Percentiles rank a stretch among this genome's conserved stretches.
phyloP scores from a whole-genome alignment of 129 eudicot genomes.

The Artemisia argyi region DNA sequence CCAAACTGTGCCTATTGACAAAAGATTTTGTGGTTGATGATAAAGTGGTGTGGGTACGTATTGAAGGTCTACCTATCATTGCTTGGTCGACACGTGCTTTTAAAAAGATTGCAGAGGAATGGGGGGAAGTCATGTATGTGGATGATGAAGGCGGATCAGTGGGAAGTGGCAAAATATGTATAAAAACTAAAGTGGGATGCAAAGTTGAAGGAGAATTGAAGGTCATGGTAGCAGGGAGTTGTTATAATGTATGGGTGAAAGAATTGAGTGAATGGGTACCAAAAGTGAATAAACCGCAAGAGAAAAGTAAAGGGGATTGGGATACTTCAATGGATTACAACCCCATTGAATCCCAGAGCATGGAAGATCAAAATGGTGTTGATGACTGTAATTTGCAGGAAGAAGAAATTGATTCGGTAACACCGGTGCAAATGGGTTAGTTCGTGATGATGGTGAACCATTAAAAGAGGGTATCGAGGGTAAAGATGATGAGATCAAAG shows the following conservation, averaged over 20 bases:
- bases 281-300: neutral
- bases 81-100: neutral
- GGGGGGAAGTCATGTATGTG: neutral
- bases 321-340: neutral
- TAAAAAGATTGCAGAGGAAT: neutral
- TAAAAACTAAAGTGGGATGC: neutral
- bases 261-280: neutral
- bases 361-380: neutral
- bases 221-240: neutral
- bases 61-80: neutral
- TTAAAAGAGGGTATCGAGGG: neutral
- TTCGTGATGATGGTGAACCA: too few relatives aligned
- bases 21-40: neutral
- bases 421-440: too few relatives aligned
- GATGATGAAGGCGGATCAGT: neutral
- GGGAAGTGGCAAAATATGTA: neutral
- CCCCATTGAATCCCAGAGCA: neutral
- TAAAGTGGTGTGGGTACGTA: neutral
- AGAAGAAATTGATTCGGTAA: too few relatives aligned
- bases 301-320: neutral
- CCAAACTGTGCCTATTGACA: neutral
- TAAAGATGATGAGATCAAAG: neutral
- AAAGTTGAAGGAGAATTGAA: neutral
- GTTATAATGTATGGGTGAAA: neutral
- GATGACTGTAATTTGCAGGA: neutral